Evolutionary conservation across 106 monocot species (phyloP).

Genomic region (Ottelia alismoides): DNA sequence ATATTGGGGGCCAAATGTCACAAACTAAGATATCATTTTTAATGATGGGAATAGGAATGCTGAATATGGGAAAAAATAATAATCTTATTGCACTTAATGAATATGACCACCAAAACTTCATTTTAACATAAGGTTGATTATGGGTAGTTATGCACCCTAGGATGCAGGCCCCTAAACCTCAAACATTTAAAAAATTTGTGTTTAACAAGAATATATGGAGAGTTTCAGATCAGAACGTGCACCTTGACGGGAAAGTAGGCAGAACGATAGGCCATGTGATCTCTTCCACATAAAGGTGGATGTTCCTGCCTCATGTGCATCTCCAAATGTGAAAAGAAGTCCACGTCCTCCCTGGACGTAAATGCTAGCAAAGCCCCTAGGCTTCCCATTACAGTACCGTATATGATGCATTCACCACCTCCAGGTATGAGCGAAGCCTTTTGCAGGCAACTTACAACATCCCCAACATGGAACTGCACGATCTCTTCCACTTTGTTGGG

Average conservation of each 20-base stretch:
- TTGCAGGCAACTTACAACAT: constrained; percentile 85
- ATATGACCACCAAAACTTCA: no score
- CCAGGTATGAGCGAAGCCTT: constrained; percentile 91
- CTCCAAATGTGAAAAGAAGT: constrained; percentile 95
- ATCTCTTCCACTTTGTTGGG: constrained; percentile 97
- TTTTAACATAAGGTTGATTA: no score
- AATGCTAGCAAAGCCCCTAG: constrained; percentile 87
- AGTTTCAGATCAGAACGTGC: neutral
- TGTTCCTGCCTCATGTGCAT: constrained; percentile 99
- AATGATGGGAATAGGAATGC: no score
- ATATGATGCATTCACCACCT: constrained; percentile 88
- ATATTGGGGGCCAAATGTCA: no score
- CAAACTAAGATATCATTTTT: no score
- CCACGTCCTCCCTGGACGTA: constrained; percentile 92
- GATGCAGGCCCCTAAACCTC: no score
- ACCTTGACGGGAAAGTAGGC: constrained; percentile 99
- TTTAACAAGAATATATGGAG: neutral
- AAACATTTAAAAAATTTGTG: no score
- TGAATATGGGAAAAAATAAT: no score
- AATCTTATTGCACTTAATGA: no score
- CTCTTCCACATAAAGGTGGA: constrained; percentile 92
- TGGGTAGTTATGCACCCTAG: no score
- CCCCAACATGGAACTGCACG: constrained; percentile 97
- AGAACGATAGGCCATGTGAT: constrained; percentile 90
- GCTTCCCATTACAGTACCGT: constrained; percentile 99